Base-by-base conservation (phyloP, 352 stramenopile genomes). In the Phytophthora ohioensis region DNA sequence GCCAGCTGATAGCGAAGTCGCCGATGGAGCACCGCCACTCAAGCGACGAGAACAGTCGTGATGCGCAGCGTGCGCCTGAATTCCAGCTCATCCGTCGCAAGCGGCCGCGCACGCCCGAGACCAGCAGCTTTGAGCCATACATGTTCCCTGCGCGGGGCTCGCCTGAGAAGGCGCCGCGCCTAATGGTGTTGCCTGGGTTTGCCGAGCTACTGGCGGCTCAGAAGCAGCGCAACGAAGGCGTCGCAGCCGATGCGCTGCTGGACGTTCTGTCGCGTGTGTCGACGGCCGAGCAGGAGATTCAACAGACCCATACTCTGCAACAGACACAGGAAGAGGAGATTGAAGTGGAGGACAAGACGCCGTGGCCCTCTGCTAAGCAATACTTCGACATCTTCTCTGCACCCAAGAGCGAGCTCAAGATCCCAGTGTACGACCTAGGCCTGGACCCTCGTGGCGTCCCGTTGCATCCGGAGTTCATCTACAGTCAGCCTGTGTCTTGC, bases 391-490 rank as follows among this genome's bases (percentile, higher is more conserved):
- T 93, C 36, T 80, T 93, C 46, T 69, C 61, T 41, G 63, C 76
- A 41, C 70, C 75, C 55, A 64, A 73, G 39, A 72, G 69, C 13
- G 57, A 69, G 27, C 64, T 77, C 35, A 71, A 78, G 34, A 86
- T 93, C 55, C 84, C 82, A 0, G 69, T 93, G 30, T 93, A 91
- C 70, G 84, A 93, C 56, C 65, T 93, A 11, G 85, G 85, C 5
- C 71, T 91, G n/a, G 85, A 91, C 59, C 76, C 84, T 11, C 81
- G 85, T n/a, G 82, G 84, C 27, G 85, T 93, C 38, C 83, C 84
- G 27, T 68, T 91, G 13, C 85, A 93, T 42, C 85, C 85, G 0
- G 81, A 91, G 69, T 90, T 88, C 69, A 93, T 93, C 67, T 93
- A 93, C 76, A 88, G 74, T 54, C 73, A 91, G 41, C 84, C 85